Conservation (phyloP, 83 land plant genomes). For the Thuja plicata region DNA sequence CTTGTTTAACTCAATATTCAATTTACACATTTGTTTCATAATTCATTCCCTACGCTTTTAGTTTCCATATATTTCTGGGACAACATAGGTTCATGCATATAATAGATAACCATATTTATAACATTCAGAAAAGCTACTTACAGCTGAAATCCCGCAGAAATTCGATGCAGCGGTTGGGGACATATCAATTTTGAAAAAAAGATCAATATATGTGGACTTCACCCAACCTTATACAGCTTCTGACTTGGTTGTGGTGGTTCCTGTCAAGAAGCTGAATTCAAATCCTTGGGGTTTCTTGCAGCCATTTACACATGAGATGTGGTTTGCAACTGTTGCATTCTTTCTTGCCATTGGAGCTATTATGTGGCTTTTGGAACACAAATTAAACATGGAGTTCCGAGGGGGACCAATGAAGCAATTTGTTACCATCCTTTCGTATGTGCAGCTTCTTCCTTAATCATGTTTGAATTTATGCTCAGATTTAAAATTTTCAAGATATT, state of each 20-base stretch:
- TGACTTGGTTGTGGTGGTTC: conserved; percentile 76
- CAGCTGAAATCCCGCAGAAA: conserved; percentile 24
- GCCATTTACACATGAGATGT: conserved; percentile 76
- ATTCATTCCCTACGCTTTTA: background rate
- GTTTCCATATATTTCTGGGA: background rate
- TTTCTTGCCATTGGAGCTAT: conserved; percentile 69
- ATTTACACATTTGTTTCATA: background rate
- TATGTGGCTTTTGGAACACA: conserved; percentile 82
- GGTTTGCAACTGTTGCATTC: conserved; percentile 62
- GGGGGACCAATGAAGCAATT: conserved; percentile 72
- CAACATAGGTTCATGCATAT: background rate
- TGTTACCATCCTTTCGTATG: conserved; percentile 84
- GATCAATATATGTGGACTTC: conserved; percentile 75
- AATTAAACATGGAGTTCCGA: conserved; percentile 68
- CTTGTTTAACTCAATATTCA: conserved; percentile 2
- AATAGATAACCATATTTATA: background rate
- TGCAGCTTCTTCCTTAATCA: conserved; percentile 21
- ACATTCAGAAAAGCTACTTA: background rate
- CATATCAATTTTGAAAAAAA: conserved; percentile 54
- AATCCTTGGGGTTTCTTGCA: conserved; percentile 77
- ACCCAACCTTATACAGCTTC: conserved; percentile 83
- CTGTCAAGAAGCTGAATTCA: conserved; percentile 27
- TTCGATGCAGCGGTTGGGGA: conserved; percentile 88
- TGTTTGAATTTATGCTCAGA: background rate
- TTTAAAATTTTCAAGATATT: background rate